These are phyloP conservation scores for Aspergillus ostianus DNA, from an alignment of 495 filamentous ascomycete genomes.

Conservation along the genomic window DNA sequence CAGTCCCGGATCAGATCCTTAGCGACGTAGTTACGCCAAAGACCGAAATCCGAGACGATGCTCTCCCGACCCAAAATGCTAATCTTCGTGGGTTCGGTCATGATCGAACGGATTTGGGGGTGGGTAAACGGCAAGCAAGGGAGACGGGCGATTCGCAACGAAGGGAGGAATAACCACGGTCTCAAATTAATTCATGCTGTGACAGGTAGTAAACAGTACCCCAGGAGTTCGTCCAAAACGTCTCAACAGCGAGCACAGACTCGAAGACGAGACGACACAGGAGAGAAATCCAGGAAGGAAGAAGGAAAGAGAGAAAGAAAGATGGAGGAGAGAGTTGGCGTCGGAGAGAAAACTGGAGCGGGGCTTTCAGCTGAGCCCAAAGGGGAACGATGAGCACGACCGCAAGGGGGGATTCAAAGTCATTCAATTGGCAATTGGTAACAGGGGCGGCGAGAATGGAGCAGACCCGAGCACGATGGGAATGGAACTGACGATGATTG, in stretches of 20 bases:
- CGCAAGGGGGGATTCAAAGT: no score
- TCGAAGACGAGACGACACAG: neutral
- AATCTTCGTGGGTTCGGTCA: slow-evolving; percentile 48
- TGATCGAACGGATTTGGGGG: slow-evolving; percentile 19
- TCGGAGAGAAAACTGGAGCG: slow-evolving; percentile 1
- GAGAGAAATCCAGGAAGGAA: neutral
- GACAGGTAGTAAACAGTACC: neutral
- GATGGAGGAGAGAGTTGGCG: neutral
- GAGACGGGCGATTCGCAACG: neutral
- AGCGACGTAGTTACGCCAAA: slow-evolving; percentile 80
- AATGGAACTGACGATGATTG: neutral
- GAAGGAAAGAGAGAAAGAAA: neutral
- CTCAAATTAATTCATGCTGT: slow-evolving; percentile 39
- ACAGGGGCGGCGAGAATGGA: no score
- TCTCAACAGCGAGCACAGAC: slow-evolving; percentile 3
- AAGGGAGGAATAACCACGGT: slow-evolving; percentile 7
- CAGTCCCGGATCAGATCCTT: slow-evolving; percentile 77
- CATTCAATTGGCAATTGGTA: no score
- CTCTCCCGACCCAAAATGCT: slow-evolving; percentile 66
- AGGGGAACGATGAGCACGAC: neutral
- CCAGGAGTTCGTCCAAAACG: slow-evolving; percentile 3
- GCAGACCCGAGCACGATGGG: neutral
- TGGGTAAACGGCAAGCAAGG: neutral
- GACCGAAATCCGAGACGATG: slow-evolving; percentile 88
- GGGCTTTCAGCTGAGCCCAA: slow-evolving; percentile 5